phyloP scores from a whole-genome alignment of 192 early-diverging fungal species.

The Podila epigama region DNA sequence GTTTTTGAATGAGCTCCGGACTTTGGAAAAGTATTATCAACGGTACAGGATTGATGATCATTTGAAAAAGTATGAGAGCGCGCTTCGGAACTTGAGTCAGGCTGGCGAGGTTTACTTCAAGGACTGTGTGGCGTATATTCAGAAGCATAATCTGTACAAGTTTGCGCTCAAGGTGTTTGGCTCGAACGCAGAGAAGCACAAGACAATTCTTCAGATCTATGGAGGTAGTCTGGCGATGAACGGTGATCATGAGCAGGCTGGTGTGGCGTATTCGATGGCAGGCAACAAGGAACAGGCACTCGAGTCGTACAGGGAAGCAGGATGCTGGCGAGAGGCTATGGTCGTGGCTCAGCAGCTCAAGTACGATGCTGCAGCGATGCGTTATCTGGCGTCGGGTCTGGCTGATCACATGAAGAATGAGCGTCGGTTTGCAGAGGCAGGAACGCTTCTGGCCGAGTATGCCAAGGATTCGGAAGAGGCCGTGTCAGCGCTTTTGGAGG shows the following conservation, averaged over 20 bases:
- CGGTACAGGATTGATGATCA: slow-evolving; percentile 90
- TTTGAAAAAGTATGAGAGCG: slow-evolving; percentile 71
- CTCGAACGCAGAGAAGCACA: slow-evolving; percentile 50
- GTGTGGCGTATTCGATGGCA: slow-evolving; percentile 64
- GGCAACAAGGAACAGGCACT: slow-evolving; percentile 65
- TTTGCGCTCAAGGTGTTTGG: slow-evolving; percentile 65
- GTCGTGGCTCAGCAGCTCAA: slow-evolving; percentile 65
- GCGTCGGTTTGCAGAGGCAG: slow-evolving; percentile 62
- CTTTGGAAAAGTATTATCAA: slow-evolving; percentile 79
- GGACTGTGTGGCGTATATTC: slow-evolving; percentile 69
- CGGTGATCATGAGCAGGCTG: slow-evolving; percentile 72
- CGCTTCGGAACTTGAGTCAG: slow-evolving; percentile 72
- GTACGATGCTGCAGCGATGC: slow-evolving; percentile 53
- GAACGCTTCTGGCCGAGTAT: slow-evolving; percentile 67
- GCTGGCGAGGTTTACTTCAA: slow-evolving; percentile 62
- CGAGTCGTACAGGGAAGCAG: slow-evolving; percentile 60
- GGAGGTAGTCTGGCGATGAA: slow-evolving; percentile 67
- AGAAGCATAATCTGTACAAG: slow-evolving; percentile 70
- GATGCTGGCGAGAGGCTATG: slow-evolving; percentile 73
- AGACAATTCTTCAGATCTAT: slow-evolving; percentile 58
- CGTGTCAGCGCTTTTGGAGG: slow-evolving; percentile 72
- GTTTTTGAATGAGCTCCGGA: slow-evolving; percentile 82
- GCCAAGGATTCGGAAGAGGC: slow-evolving; percentile 72
- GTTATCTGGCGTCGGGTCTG: slow-evolving; percentile 61
- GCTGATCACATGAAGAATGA: slow-evolving; percentile 46